Evolutionary conservation across 306 rosid genomes (phyloP).

Genomic region (Boehmeria nivea): DNA sequence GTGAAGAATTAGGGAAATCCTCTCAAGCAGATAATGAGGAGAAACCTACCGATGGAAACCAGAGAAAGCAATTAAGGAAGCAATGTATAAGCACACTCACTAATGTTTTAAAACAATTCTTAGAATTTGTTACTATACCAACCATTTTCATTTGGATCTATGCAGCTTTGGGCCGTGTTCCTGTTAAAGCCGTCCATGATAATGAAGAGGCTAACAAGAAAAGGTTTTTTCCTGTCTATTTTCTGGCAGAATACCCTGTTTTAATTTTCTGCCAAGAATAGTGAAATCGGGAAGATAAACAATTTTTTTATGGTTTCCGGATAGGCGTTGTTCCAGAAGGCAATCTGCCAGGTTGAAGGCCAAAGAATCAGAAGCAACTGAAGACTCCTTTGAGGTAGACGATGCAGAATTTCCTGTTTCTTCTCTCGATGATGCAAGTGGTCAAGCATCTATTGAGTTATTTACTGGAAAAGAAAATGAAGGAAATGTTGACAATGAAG

Average conservation of each 20-base stretch:
- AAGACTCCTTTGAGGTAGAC: constrained; percentile 23
- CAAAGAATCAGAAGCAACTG: constrained; percentile 33
- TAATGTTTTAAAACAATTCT: not conserved
- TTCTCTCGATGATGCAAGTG: constrained; percentile 5
- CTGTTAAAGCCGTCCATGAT: constrained; percentile 28
- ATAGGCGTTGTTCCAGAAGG: constrained; percentile 50
- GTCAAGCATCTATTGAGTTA: not conserved
- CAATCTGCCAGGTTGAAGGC: constrained; percentile 38
- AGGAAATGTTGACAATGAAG: not conserved
- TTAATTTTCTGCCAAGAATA: not conserved
- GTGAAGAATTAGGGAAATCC: constrained; percentile 33
- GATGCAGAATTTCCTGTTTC: constrained; percentile 12
- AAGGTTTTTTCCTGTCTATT: constrained; percentile 40
- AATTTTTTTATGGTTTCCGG: constrained; percentile 13
- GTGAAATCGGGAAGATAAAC: not conserved
- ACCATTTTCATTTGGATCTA: constrained; percentile 18
- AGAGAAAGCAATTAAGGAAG: constrained; percentile 38
- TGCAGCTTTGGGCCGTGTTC: constrained; percentile 56
- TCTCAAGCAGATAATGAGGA: constrained; percentile 23
- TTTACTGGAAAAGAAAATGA: constrained; percentile 22
- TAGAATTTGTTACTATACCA: constrained; percentile 1
- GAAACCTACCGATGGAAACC: constrained; percentile 25
- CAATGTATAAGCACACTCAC: constrained; percentile 28
- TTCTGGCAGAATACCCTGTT: constrained; percentile 20
- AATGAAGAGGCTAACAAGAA: constrained; percentile 28